These are phyloP conservation scores for Funneliformis mosseae DNA, from an alignment of 192 early-diverging fungal genomes.

Conservation along the genomic window DNA sequence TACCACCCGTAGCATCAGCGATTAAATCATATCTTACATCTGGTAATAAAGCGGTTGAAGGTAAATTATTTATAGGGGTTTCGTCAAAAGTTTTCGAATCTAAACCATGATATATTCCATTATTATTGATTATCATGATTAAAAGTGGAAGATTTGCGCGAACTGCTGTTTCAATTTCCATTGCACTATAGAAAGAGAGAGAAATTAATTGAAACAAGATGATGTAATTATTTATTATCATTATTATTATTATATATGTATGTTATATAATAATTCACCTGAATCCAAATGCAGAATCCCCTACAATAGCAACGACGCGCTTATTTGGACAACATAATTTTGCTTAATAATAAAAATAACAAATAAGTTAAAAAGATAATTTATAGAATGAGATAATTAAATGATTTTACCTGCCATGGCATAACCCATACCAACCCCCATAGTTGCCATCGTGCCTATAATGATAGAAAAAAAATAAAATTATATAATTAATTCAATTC, in stretches of 20 bases:
- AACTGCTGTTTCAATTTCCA: constrained; percentile 76
- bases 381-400: neutral
- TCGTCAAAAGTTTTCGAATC: constrained; percentile 52
- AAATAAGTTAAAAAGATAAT: neutral
- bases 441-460: constrained; percentile 63
- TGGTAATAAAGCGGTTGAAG: constrained; percentile 63
- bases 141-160: constrained; percentile 63
- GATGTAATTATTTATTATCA: no score
- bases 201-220: neutral
- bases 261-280: constrained; percentile 39
- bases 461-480: neutral
- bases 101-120: constrained; percentile 74
- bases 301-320: constrained; percentile 67
- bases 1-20: constrained; percentile 66
- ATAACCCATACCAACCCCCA: constrained; percentile 81
- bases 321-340: constrained; percentile 56
- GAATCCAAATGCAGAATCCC: constrained; percentile 82
- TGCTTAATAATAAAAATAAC: constrained; percentile 38
- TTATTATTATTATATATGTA: neutral
- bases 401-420: constrained; percentile 54
- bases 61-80: constrained; percentile 45
- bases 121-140: constrained; percentile 79
- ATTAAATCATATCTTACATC: constrained; percentile 71
- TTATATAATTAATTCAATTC: neutral
- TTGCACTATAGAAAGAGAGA: constrained; percentile 46